A percentile compares a stretch with the other conserved stretches of the same genome.
phyloP scores from a whole-genome alignment of 495 filamentous ascomycete genomes.

The Penicillium ochrochloron region DNA sequence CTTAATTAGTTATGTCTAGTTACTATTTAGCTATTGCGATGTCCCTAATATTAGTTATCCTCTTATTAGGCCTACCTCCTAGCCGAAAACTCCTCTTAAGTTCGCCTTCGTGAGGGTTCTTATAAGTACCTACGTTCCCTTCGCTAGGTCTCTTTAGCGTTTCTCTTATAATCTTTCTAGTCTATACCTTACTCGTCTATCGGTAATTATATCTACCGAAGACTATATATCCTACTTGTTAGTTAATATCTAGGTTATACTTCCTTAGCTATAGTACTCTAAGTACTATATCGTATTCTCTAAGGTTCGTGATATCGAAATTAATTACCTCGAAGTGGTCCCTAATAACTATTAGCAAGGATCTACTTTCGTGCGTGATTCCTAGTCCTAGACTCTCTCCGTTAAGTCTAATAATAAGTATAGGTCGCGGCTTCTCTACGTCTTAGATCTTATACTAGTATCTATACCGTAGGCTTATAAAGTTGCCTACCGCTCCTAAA shows the following conservation, averaged over 20 bases:
- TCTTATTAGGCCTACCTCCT: conserved; percentile 5
- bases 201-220: background rate
- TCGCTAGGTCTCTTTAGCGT: background rate
- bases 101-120: background rate
- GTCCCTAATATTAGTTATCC: background rate
- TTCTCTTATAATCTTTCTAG: background rate
- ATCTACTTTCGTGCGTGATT: background rate
- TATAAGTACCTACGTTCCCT: background rate
- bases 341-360: conserved; percentile 8
- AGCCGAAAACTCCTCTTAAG: conserved; percentile 11
- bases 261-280: background rate
- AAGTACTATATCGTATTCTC: conserved; percentile 12
- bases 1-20: background rate
- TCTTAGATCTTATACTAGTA: background rate
- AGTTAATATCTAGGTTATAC: background rate
- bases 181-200: background rate
- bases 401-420: background rate
- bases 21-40: background rate
- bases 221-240: background rate
- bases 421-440: background rate
- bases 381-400: conserved; percentile 5
- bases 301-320: background rate
- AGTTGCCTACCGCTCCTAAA: conserved; percentile 1
- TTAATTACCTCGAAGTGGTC: conserved; percentile 23
- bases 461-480: background rate